phyloP scores from a whole-genome alignment of 2,329 filamentous ascomycete genomes.

The Aspergillus terreus region DNA sequence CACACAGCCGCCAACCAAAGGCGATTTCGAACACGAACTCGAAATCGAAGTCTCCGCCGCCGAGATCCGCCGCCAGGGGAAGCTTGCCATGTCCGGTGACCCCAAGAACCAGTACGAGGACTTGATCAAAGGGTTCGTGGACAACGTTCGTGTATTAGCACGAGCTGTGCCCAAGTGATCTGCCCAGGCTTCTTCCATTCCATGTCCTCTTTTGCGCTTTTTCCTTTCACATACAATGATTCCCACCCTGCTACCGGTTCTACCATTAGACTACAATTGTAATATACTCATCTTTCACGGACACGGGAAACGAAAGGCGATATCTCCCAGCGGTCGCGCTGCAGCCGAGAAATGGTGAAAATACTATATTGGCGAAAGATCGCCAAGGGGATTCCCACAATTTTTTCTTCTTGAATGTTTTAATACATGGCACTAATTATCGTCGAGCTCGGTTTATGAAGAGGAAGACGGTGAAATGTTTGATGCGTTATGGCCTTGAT shows the following conservation, averaged over 20 bases:
- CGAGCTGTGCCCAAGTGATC: slow-evolving; percentile 35
- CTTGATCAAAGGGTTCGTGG: slow-evolving; percentile 46
- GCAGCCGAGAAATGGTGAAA: no score
- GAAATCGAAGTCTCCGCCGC: slow-evolving; percentile 47
- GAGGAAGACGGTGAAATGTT: slow-evolving; percentile 1
- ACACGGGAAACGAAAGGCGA: slow-evolving; percentile 1
- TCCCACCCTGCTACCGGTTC: background rate
- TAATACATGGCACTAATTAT: background rate
- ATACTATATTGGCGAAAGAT: no score
- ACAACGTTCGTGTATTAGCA: slow-evolving; percentile 46
- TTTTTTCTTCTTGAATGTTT: slow-evolving; percentile 5
- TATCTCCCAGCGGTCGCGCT: background rate
- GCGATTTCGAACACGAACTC: slow-evolving; percentile 46
- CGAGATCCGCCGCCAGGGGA: slow-evolving; percentile 42
- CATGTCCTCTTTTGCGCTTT: background rate
- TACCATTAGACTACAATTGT: background rate
- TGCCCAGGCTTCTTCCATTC: no score
- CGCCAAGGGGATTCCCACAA: slow-evolving; percentile 3
- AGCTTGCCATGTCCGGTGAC: slow-evolving; percentile 37
- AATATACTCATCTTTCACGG: slow-evolving; percentile 1
- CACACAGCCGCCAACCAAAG: slow-evolving; percentile 28
- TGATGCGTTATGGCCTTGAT: slow-evolving; percentile 3
- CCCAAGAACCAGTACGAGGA: slow-evolving; percentile 43
- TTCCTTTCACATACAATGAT: background rate
- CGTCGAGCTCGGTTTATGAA: background rate